Base-by-base conservation (phyloP, 495 filamentous ascomycete genomes). In the Xylaria sp. region DNA sequence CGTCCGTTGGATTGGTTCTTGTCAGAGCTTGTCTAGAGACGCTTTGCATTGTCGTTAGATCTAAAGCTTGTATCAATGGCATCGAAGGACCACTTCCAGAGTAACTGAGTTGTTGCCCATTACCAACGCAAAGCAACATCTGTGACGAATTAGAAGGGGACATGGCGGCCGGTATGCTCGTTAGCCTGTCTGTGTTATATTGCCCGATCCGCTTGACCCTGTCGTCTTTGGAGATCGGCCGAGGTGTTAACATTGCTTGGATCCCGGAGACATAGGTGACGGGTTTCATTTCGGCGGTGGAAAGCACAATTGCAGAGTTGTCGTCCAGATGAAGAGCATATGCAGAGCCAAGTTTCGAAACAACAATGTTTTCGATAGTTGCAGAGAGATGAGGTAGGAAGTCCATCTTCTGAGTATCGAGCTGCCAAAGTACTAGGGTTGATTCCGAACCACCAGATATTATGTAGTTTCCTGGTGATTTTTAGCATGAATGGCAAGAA, bases 371-470 rank as follows among this genome's bases (percentile, higher is more conserved):
- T 77, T 93, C 90, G 37, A 99, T 92, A 7, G 89, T 85, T 6
- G 93, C 91, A 8, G 91, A 91, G 46, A 99, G 86, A 85, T 99
- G 94, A 1, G 96, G 96, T 9, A 99, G 82, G 78, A 88, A 92
- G 74, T 95, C 90, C 73, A 88, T 88, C 71, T 89, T 89, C 40
- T 89, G 89, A 2, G 95, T 97, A 70, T 96, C 93, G 24, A 98
- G 81, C 78, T 99, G 96, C 94, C 95, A 99, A n/a, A 97, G 81
- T 19, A 98, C 92, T 61, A 99, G 82, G 5, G 96, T 94, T 1
- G 93, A 93, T 80, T 98, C 96, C 15, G 88, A 86, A 12, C 96
- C 97, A 69, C 96, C 96, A 50, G 96, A 98, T 41, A 99, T 90
- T 41, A 98, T 79, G 77, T 99, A 99, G 74, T 97, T 95, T n/a